Evolutionary conservation across 495 filamentous ascomycete species (phyloP), one percentile per base, ranked within the genome.

Genomic region (Coniosporium apollinis): DNA sequence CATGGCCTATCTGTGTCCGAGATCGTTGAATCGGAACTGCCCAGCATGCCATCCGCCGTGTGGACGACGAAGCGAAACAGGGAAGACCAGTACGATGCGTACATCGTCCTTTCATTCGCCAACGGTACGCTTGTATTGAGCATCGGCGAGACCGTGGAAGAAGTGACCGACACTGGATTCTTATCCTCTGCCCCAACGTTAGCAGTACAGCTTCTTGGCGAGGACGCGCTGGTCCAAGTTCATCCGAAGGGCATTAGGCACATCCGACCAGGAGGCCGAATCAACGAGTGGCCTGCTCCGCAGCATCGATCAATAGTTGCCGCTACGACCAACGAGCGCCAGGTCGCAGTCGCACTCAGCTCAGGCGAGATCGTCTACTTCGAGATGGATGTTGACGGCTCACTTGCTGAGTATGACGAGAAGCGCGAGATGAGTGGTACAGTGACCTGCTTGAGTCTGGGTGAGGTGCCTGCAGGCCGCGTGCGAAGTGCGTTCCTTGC

Each of bases 311-410:
- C 85, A 1, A 93, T 99, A 44, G 83, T 94, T 24, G 84, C 91
- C n/a, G 87, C 85, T 20, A 76, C 89, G 3, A 84, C 89, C 6
- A 99, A 99, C 46, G 75, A 87, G 41, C 72, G 81, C 28, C 89
- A 99, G 55, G 82, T 96, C 16, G 84, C 84, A 0, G 75, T 99
- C 26, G 89, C 87, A 11, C 59, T 99, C 22, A 93, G 84, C 48
- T 93, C 84, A 10, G 83, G 85, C 8, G 89, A 99, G 52, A 89
- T 99, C 37, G 82, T 89, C 14, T 96, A 94, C 50, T 99, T 99
- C 44, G 91, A 94, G 55, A 82, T 92, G 76, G 91, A 92, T 50
- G 66, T 71, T 2, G 86, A 96, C 59, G 86, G 84, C 7, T 75
- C 76, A 4, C 62, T 99, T 10, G 83, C 84, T 19, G 87, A 96